Evolutionary conservation across 2,329 filamentous ascomycete species (phyloP).

Genomic region (Diaporthe aspalathi): DNA sequence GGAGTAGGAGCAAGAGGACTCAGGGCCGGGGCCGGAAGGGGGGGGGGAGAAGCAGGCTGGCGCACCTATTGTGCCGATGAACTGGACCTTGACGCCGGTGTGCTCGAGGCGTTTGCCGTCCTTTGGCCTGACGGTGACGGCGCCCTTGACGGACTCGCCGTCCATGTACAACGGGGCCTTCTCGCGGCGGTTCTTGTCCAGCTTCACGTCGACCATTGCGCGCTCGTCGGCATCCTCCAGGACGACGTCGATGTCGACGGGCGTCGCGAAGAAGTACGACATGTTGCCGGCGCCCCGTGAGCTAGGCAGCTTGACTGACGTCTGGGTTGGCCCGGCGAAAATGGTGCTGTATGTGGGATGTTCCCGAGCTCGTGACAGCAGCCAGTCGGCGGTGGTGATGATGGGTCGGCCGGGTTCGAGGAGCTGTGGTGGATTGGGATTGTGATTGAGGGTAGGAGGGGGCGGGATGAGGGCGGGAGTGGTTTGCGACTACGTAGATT

Average conservation of each 20-base stretch:
- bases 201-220: slow-evolving; percentile 95
- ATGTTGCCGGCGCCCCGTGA: slow-evolving; percentile 61
- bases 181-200: slow-evolving; percentile 97
- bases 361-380: not conserved
- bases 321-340: slow-evolving; percentile 14
- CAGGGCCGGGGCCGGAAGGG: no score
- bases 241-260: slow-evolving; percentile 98
- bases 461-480: not conserved
- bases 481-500: slow-evolving; percentile 22
- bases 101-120: slow-evolving; percentile 98
- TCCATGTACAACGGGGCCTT: slow-evolving; percentile 98
- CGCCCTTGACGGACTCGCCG: slow-evolving; percentile 96
- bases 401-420: not conserved
- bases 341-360: not conserved
- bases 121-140: slow-evolving; percentile 94
- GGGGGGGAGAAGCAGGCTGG: slow-evolving; percentile 37
- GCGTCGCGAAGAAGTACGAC: slow-evolving; percentile 98
- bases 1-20: no score
- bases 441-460: not conserved
- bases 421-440: not conserved
- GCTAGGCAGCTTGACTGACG: slow-evolving; percentile 40
- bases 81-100: slow-evolving; percentile 99
- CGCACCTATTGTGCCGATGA: slow-evolving; percentile 96
- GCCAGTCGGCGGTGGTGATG: not conserved
- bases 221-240: slow-evolving; percentile 95